phyloP scores from a whole-genome alignment of 331 rosid genomes.

The Quercus phellos region DNA sequence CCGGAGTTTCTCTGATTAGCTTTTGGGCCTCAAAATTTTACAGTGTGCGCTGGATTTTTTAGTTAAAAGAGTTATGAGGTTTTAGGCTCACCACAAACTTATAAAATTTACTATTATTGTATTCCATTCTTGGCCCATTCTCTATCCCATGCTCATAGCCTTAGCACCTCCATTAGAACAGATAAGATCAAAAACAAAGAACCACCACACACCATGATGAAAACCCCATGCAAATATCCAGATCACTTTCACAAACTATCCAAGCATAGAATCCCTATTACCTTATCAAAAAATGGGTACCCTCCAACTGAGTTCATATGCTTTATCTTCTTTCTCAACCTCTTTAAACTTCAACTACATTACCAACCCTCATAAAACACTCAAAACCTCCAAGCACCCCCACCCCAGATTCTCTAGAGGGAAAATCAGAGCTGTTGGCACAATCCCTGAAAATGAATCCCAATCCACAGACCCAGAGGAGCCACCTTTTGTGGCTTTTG shows the following conservation, averaged over 20 bases:
- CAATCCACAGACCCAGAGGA: constrained; percentile 40
- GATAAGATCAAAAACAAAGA: constrained; percentile 46
- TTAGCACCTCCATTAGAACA: background rate
- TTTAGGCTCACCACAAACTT: no score
- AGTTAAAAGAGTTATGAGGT: no score
- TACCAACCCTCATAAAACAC: constrained; percentile 30
- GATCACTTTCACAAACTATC: background rate
- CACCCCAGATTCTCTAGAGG: constrained; percentile 28
- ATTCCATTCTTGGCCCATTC: no score
- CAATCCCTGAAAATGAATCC: constrained; percentile 47
- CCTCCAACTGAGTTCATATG: constrained; percentile 34
- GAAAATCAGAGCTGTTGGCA: constrained; percentile 55
- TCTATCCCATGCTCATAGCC: background rate
- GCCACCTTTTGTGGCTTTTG: constrained; percentile 55
- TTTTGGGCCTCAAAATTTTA: no score
- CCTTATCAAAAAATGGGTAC: constrained; percentile 28
- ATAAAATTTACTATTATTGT: no score
- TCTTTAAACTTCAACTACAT: constrained; percentile 33
- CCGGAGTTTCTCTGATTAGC: no score
- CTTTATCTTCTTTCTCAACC: constrained; percentile 33
- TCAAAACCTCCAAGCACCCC: constrained; percentile 24
- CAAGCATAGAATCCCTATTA: background rate
- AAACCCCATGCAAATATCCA: background rate
- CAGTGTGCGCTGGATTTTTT: no score
- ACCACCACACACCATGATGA: constrained; percentile 22